Evolutionary conservation across 306 rosid species (phyloP).

Genomic region (cucumber (Cucumis sativus)): DNA sequence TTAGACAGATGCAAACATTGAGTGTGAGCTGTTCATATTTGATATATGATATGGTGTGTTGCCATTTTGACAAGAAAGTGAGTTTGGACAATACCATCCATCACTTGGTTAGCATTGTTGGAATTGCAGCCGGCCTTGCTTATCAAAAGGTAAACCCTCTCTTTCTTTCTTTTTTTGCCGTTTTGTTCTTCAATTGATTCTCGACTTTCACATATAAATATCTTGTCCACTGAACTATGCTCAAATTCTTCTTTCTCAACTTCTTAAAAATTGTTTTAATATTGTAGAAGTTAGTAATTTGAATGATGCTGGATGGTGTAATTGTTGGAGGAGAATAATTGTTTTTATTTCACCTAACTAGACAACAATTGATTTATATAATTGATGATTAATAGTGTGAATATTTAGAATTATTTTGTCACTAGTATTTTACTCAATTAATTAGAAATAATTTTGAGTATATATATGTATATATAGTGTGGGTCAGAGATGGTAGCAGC

Average conservation of each 20-base stretch:
- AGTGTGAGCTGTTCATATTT: constrained; percentile 61
- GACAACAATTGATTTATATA: not conserved
- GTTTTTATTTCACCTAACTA: not conserved
- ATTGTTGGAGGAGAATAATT: not conserved
- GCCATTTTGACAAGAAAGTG: constrained; percentile 47
- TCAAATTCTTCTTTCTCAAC: too few relatives aligned
- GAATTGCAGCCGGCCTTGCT: constrained; percentile 49
- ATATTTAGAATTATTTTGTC: not conserved
- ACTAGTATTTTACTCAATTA: not conserved
- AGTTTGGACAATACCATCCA: constrained; percentile 52
- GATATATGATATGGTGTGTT: constrained; percentile 59
- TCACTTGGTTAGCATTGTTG: constrained; percentile 69
- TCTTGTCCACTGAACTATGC: too few relatives aligned
- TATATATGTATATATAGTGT: constrained; percentile 23
- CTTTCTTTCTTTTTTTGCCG: too few relatives aligned
- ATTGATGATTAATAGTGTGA: not conserved
- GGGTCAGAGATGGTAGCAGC: constrained; percentile 73
- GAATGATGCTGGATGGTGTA: too few relatives aligned
- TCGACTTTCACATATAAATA: too few relatives aligned
- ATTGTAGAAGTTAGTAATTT: too few relatives aligned
- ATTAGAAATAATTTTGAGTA: not conserved
- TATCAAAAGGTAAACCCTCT: constrained; percentile 42
- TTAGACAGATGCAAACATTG: constrained; percentile 44
- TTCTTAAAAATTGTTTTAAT: too few relatives aligned
- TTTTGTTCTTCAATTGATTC: not conserved